Conservation (phyloP, 2,329 filamentous ascomycete genomes). For the Fusarium virguliforme region DNA sequence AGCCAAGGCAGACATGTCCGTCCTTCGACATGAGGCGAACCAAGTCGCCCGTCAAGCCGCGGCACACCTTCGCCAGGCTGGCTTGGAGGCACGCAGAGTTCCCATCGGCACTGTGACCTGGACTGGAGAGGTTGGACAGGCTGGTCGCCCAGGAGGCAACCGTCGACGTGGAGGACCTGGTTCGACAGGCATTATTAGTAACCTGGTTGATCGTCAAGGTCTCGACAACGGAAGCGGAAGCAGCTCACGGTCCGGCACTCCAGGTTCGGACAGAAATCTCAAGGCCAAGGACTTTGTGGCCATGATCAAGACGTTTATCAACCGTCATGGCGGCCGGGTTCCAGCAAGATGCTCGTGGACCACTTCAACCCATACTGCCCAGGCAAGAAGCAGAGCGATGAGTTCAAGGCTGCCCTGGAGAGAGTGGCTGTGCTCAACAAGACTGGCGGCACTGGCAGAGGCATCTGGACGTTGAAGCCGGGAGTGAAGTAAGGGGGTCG, state of each 20-base stretch:
- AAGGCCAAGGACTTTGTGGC: slow-evolving; percentile 75
- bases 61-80: slow-evolving; percentile 80
- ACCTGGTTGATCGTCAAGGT: slow-evolving; percentile 72
- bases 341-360: slow-evolving; percentile 88
- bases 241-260: slow-evolving; percentile 65
- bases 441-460: slow-evolving; percentile 67
- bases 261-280: slow-evolving; percentile 59
- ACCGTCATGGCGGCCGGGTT: slow-evolving; percentile 82
- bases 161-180: slow-evolving; percentile 68
- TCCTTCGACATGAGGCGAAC: slow-evolving; percentile 87
- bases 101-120: slow-evolving; percentile 92
- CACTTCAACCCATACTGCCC: slow-evolving; percentile 88
- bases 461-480: slow-evolving; percentile 68
- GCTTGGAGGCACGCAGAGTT: slow-evolving; percentile 78
- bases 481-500: slow-evolving; percentile 43
- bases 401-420: slow-evolving; percentile 87
- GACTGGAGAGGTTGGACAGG: slow-evolving; percentile 88
- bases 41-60: slow-evolving; percentile 85
- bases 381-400: slow-evolving; percentile 75
- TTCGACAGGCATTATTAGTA: slow-evolving; percentile 70
- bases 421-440: slow-evolving; percentile 81
- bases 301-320: slow-evolving; percentile 85
- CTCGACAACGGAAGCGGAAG: slow-evolving; percentile 60
- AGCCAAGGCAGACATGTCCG: slow-evolving; percentile 80
- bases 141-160: slow-evolving; percentile 76